Evolutionary conservation across 148 eudicot genomes (phyloP).

Genomic region (Persicaria maculosa): DNA sequence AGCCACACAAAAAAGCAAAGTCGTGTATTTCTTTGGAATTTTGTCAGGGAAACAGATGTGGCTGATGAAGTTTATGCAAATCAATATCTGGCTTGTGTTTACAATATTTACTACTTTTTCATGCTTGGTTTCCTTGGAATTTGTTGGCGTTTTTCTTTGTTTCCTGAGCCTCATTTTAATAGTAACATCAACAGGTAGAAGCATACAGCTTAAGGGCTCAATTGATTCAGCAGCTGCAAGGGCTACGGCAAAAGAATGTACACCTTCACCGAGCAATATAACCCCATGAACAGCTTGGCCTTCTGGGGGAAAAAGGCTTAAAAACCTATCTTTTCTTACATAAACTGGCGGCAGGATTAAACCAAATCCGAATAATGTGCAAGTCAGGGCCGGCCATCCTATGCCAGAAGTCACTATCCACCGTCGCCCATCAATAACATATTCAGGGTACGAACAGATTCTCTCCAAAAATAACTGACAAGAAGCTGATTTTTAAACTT

Average conservation of each 20-base stretch:
- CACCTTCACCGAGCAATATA: not conserved
- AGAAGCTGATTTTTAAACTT: not conserved
- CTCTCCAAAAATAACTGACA: not conserved
- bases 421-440: not conserved
- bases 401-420: not conserved
- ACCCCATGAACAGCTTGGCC: not conserved
- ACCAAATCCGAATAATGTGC: not conserved
- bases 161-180: not conserved
- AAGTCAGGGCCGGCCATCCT: not conserved
- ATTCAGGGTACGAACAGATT: not conserved
- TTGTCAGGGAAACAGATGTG: not conserved
- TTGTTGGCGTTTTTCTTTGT: not conserved
- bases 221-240: constrained; percentile 49
- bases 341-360: too few relatives aligned
- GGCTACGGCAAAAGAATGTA: constrained; percentile 19
- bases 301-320: not conserved
- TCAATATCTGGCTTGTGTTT: not conserved
- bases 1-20: not conserved
- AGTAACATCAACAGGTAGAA: constrained; percentile 29
- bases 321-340: too few relatives aligned
- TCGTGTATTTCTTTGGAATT: not conserved
- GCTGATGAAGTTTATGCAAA: not conserved
- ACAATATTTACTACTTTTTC: not conserved
- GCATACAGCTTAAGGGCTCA: constrained; percentile 67
- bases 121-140: not conserved